A percentile compares a stretch with the other conserved stretches of the same genome.
Evolutionary conservation across 2,329 filamentous ascomycete species (phyloP).

Genomic region (Cercospora berteroae): DNA sequence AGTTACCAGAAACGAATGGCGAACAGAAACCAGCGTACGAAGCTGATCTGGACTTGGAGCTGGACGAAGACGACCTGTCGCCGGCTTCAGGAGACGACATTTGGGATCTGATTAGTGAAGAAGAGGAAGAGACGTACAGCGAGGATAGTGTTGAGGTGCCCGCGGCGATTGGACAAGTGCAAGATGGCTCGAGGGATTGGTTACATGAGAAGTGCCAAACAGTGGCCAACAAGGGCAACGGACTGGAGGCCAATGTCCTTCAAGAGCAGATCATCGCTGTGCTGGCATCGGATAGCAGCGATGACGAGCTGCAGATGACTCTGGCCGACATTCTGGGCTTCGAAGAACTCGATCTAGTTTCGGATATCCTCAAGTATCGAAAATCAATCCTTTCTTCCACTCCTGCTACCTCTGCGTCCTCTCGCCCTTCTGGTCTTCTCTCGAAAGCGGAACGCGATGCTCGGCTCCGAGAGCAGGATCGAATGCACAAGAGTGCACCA

Average conservation of each 20-base stretch:
- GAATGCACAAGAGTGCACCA: constrained; percentile 74
- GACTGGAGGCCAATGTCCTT: constrained; percentile 67
- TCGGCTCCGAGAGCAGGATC: constrained; percentile 70
- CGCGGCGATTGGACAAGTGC: constrained; percentile 33
- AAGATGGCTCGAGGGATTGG: constrained; percentile 56
- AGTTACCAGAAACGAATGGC: constrained; percentile 51
- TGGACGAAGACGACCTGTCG: constrained; percentile 65
- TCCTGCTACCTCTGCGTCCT: constrained; percentile 33
- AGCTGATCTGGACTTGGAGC: constrained; percentile 49
- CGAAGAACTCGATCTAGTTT: constrained; percentile 88
- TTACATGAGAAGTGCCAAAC: constrained; percentile 64
- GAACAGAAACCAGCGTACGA: constrained; percentile 37
- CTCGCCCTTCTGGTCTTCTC: constrained; percentile 57
- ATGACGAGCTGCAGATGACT: constrained; percentile 87
- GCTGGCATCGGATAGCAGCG: constrained; percentile 64
- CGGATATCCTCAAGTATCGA: constrained; percentile 79
- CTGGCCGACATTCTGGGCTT: constrained; percentile 89
- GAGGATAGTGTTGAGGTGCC: constrained; percentile 59
- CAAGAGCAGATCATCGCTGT: constrained; percentile 74
- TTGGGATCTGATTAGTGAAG: constrained; percentile 86
- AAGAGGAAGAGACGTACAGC: constrained; percentile 64
- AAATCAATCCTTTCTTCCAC: constrained; percentile 57
- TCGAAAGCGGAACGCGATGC: constrained; percentile 76
- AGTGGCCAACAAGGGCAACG: constrained; percentile 65
- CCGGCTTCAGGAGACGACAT: constrained; percentile 72